A percentile compares a stretch with the other conserved stretches of the same genome.
phyloP scores from a whole-genome alignment of 257 asterid genomes.

The Haberlea rhodopensis region DNA sequence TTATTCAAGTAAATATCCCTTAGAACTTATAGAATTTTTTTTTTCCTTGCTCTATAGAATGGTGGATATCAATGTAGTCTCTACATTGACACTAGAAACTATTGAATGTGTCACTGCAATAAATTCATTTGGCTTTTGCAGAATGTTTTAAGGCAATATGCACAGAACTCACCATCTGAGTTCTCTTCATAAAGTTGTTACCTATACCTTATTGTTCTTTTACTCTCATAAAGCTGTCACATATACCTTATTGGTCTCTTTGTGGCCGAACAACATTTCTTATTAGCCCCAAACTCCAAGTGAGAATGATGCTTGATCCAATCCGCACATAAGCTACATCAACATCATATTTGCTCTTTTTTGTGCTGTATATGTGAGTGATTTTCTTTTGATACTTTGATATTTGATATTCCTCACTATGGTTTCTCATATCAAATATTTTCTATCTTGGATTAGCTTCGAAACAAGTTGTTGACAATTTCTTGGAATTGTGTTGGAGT shows the following conservation, averaged over 20 bases:
- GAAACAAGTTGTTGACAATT: constrained; percentile 83
- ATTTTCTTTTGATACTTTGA: constrained; percentile 24
- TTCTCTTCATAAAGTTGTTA: no score
- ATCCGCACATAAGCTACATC: constrained; percentile 92
- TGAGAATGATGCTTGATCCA: constrained; percentile 94
- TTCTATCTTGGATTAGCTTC: constrained; percentile 45
- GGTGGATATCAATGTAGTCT: no score
- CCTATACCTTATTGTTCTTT: no score
- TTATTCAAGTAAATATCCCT: no score
- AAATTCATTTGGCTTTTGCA: no score
- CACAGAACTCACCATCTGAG: no score
- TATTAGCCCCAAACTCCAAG: constrained; percentile 93
- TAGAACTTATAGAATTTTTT: no score
- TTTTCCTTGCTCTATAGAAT: no score
- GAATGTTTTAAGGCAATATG: no score
- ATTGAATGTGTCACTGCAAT: no score
- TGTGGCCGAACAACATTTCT: constrained; percentile 98
- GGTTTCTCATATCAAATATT: constrained; percentile 13
- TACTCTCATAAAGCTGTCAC: no score
- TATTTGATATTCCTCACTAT: constrained; percentile 20
- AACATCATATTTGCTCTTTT: constrained; percentile 76
- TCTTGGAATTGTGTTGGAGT: constrained; percentile 72
- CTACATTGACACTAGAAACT: no score
- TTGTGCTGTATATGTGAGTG: constrained; percentile 91
- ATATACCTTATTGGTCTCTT: constrained; percentile 33